These are phyloP conservation scores for Schoenoplectus tabernaemontani DNA, from an alignment of 202 grass and related monocot genomes.

Conservation along the genomic window DNA sequence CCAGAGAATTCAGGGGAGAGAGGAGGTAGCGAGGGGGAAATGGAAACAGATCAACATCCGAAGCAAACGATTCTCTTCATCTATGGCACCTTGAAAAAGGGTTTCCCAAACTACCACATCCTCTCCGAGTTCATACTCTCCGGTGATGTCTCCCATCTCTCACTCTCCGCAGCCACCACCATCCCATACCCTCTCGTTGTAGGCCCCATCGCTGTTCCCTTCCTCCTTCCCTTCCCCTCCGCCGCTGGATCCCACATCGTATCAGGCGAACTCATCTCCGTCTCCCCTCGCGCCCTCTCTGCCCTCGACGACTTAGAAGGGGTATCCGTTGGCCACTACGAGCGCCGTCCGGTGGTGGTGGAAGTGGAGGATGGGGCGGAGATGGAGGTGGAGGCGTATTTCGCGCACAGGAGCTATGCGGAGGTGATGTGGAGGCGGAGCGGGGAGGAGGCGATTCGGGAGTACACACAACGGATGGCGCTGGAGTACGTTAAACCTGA, in stretches of 20 bases:
- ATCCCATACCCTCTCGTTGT: constrained; percentile 41
- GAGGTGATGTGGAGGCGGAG: constrained; percentile 50
- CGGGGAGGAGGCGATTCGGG: constrained; percentile 36
- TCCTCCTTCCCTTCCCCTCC: constrained; percentile 47
- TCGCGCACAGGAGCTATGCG: constrained; percentile 52
- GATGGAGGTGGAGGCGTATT: constrained; percentile 59
- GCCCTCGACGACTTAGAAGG: constrained; percentile 58
- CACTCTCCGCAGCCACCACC: constrained; percentile 25
- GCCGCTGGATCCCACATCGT: constrained; percentile 11
- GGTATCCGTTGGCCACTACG: constrained; percentile 50
- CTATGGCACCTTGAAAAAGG: constrained; percentile 70
- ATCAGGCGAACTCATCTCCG: constrained; percentile 48
- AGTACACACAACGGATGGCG: constrained; percentile 43
- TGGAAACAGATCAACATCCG: neutral
- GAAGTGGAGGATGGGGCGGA: neutral
- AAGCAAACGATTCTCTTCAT: constrained; percentile 47
- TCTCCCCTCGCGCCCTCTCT: constrained; percentile 34
- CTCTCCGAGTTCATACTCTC: constrained; percentile 20
- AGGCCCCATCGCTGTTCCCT: constrained; percentile 54
- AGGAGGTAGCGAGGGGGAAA: neutral
- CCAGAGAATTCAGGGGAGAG: neutral
- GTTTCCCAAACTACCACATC: constrained; percentile 51
- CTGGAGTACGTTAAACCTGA: constrained; percentile 33
- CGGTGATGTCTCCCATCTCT: constrained; percentile 22
- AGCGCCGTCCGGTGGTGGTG: constrained; percentile 40